Percentiles rank a stretch among this genome's conserved stretches.
Conservation (phyloP, 2,329 filamentous ascomycete genomes). For the Paecilomyces fulvus region DNA sequence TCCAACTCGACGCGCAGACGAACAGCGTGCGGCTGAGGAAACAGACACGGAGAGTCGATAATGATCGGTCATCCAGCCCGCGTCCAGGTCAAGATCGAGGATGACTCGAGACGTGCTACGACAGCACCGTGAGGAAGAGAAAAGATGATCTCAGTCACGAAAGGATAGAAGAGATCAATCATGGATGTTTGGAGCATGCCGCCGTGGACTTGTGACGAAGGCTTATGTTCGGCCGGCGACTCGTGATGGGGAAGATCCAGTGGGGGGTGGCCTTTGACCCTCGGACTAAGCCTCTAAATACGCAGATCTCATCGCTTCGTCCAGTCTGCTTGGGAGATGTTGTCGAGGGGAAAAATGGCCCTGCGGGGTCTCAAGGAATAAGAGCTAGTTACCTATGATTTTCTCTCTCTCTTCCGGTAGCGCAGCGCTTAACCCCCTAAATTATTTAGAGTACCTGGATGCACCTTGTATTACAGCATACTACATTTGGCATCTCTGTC, state of each 20-base stretch:
- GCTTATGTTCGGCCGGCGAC: not conserved
- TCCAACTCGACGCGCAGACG: conserved; percentile 5
- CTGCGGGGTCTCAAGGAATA: not conserved
- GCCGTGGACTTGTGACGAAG: not conserved
- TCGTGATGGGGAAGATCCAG: not conserved
- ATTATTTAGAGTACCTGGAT: not conserved
- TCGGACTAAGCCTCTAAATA: not conserved
- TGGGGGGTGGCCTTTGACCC: not conserved
- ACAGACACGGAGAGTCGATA: not conserved
- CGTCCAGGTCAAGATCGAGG: not conserved
- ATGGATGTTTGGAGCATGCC: not conserved
- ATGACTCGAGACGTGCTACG: not conserved
- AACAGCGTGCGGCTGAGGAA: conserved; percentile 6
- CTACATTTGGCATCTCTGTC: not conserved
- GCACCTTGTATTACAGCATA: not conserved
- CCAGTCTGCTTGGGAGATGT: not conserved
- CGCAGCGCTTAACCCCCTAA: not conserved
- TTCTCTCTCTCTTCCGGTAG: not conserved
- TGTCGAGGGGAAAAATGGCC: not conserved
- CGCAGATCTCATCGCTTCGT: not conserved
- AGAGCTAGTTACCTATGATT: not conserved
- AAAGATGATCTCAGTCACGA: not conserved
- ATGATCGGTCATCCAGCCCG: conserved; percentile 17
- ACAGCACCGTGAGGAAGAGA: not conserved
- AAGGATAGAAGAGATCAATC: not conserved